A percentile compares a stretch with the other conserved stretches of the same genome.
phyloP scores from a whole-genome alignment of 257 asterid genomes.

The Solanum bulbocastanum region DNA sequence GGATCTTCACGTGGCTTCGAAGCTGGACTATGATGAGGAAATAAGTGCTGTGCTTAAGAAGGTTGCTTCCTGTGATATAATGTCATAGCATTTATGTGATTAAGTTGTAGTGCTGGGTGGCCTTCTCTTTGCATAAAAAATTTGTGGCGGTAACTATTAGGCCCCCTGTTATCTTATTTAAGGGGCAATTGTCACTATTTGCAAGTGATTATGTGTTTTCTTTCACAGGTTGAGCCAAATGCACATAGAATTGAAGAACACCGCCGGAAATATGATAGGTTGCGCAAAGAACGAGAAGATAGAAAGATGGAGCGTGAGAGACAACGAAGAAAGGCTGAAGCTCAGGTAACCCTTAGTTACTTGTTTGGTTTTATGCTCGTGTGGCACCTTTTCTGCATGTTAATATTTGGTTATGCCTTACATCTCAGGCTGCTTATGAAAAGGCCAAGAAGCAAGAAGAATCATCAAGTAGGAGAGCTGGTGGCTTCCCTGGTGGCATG shows the following conservation, averaged over 20 bases:
- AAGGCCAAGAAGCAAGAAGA: constrained; percentile 83
- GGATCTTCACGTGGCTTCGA: constrained; percentile 93
- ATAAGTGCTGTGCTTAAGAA: constrained; percentile 78
- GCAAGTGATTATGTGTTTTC: neutral
- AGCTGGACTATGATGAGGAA: constrained; percentile 91
- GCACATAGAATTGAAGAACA: constrained; percentile 92
- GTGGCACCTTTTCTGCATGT: neutral
- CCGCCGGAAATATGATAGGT: constrained; percentile 77
- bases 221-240: constrained; percentile 80
- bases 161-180: neutral
- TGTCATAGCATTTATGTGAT: neutral
- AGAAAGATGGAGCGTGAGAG: constrained; percentile 61
- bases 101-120: neutral
- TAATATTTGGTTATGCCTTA: neutral
- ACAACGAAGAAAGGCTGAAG: constrained; percentile 80
- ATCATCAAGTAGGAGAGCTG: constrained; percentile 58
- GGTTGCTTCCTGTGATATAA: constrained; percentile 22
- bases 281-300: constrained; percentile 81
- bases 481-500: constrained; percentile 44
- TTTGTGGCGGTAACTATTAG: neutral
- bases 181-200: neutral
- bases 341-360: constrained; percentile 44
- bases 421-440: constrained; percentile 81
- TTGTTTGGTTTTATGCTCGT: neutral
- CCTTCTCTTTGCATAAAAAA: neutral